Percentiles rank a stretch among this genome's conserved stretches.
Conservation (phyloP, 768 basidiomycete species). For the Rhodotorula kratochvilovae region DNA sequence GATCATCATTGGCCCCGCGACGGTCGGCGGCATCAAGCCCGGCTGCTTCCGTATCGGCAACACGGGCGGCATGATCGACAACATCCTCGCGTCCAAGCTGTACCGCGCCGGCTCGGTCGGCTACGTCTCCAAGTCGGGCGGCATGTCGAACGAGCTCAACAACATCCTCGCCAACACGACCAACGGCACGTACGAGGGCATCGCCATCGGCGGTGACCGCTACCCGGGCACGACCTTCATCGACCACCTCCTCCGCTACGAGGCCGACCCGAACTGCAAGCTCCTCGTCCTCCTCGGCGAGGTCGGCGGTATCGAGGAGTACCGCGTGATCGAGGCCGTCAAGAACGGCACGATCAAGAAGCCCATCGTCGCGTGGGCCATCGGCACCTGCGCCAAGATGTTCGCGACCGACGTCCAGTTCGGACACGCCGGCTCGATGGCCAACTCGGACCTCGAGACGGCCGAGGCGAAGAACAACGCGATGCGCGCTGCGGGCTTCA, state of each 20-base stretch:
- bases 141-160: constrained; percentile 99
- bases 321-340: constrained; percentile 97
- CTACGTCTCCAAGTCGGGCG: constrained; percentile 98
- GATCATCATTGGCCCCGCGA: constrained; percentile 92
- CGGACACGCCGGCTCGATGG: constrained; percentile 97
- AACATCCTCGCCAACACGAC: constrained; percentile 94
- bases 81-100: constrained; percentile 96
- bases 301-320: constrained; percentile 98
- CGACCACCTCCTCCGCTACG: constrained; percentile 96
- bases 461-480: constrained; percentile 96
- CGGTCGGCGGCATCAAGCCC: constrained; percentile 98
- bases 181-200: constrained; percentile 99
- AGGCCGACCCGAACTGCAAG: constrained; percentile 95
- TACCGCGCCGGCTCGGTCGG: constrained; percentile 96
- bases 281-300: constrained; percentile 98
- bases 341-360: constrained; percentile 89
- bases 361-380: constrained; percentile 99
- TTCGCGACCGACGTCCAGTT: constrained; percentile 99
- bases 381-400: constrained; percentile 99
- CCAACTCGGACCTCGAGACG: constrained; percentile 94
- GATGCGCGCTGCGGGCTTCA: constrained; percentile 90
- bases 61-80: constrained; percentile 99
- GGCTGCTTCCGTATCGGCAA: constrained; percentile 99
- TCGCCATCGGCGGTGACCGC: constrained; percentile 98
- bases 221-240: constrained; percentile 99